These are phyloP conservation scores for Alnus glutinosa DNA, from an alignment of 306 rosid genomes.

Conservation along the genomic window DNA sequence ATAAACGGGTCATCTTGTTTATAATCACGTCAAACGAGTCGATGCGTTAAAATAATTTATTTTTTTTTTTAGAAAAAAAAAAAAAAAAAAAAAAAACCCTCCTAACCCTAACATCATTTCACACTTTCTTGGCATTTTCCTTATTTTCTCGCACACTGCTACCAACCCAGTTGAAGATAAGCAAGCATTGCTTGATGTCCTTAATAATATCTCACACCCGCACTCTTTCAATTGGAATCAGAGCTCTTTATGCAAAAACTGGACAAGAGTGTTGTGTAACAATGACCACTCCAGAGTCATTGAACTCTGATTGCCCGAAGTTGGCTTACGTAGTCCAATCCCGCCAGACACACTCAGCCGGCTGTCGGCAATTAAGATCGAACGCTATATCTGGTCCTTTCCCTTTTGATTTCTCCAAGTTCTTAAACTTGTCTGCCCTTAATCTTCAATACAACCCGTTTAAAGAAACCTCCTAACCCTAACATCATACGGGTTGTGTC, in stretches of 20 bases:
- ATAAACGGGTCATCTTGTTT: no score
- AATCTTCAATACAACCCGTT: slow-evolving; percentile 68
- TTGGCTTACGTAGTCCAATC: slow-evolving; percentile 65
- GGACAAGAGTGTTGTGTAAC: slow-evolving; percentile 83
- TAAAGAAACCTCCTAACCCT: no score
- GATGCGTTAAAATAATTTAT: no score
- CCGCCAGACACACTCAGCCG: slow-evolving; percentile 72
- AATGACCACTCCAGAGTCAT: slow-evolving; percentile 51
- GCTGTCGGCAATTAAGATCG: slow-evolving; percentile 63
- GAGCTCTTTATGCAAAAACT: slow-evolving; percentile 53
- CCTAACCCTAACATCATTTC: no score
- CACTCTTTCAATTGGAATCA: slow-evolving; percentile 62
- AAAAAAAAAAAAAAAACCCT: no score
- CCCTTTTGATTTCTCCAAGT: slow-evolving; percentile 71
- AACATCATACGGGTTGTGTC: no score
- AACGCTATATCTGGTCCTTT: slow-evolving; percentile 74
- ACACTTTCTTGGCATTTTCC: slow-evolving; percentile 33
- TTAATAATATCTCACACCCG: slow-evolving; percentile 53
- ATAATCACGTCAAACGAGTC: no score
- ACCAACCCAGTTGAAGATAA: slow-evolving; percentile 73
- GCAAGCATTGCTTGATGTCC: slow-evolving; percentile 85
- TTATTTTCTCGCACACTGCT: slow-evolving; percentile 28
- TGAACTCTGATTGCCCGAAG: slow-evolving; percentile 62
- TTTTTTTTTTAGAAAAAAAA: no score
- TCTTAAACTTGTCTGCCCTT: slow-evolving; percentile 52